Base-by-base conservation (phyloP, 2,329 filamentous ascomycete species). In the Aureobasidium sp. region DNA sequence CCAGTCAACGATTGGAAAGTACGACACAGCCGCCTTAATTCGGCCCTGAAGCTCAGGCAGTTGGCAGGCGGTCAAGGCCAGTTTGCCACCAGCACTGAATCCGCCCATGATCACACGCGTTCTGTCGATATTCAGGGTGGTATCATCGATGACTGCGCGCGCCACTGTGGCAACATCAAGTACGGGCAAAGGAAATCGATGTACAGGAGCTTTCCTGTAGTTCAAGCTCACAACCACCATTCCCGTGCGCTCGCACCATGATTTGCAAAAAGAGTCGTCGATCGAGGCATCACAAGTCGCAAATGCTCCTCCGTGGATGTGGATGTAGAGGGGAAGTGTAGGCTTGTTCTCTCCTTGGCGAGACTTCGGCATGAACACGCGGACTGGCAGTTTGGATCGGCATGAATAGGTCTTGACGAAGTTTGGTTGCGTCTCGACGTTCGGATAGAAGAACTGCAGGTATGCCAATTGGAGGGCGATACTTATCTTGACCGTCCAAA, bases 251-350 rank as follows among this genome's bases (percentile, higher is more conserved):
- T 41, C 21, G 13, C 21, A 55, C 52, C 52, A 55, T 5, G 52
- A 55, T 16, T 29, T 30, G 52, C 52, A 55, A 16, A 42, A 55
- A 10, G 25, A 2, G 11, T 55, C 52, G 39, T 55, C 52, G 21
- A 55, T 42, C 8, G 36, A 44, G 7, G 52, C 36, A 36, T 55
- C 37, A 25, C 52, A 41, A 25, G 39, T 41, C 8, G n/a, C 27
- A 13, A 55, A 55, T 21, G 25, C 52, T n/a, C 52, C 52, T 41
- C 37, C 52, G 36, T 55, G 52, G 36, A 55, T 55, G 25, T 55
- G 15, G 37, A 55, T 41, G 25, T 55, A 55, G 3, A 55, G 52
- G 21, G 52, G 52, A n/a, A 55, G 36, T 1, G 36, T 7, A 15
- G 13, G 5, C 16, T 41, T 13, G 3, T 5, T 30, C 9, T 13